Evolutionary conservation across 1,284 basidiomycete genomes (phyloP).

Genomic region (Ustilago xerochloae): DNA sequence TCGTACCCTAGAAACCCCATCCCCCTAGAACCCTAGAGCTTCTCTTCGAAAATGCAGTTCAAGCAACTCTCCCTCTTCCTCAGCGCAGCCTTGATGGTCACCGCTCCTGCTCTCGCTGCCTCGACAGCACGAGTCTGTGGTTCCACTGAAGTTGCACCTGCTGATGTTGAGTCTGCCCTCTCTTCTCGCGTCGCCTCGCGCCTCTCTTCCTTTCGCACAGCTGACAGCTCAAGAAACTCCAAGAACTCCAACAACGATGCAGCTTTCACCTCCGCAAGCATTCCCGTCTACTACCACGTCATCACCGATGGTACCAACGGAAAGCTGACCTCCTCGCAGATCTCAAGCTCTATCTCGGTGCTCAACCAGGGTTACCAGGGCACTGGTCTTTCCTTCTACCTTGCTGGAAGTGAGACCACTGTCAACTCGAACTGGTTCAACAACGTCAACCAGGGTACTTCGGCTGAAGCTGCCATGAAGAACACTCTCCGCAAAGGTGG

Average conservation of each 20-base stretch:
- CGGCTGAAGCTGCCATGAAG: constrained; percentile 73
- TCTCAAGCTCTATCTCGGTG: constrained; percentile 70
- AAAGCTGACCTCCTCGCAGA: constrained; percentile 20
- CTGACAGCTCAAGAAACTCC: neutral
- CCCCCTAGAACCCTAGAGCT: neutral
- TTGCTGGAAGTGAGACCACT: constrained; percentile 69
- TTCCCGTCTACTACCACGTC: constrained; percentile 51
- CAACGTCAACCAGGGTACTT: constrained; percentile 70
- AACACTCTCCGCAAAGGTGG: constrained; percentile 71
- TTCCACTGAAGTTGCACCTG: constrained; percentile 18
- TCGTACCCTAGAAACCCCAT: too few species aligned
- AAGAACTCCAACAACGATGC: neutral
- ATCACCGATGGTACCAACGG: constrained; percentile 50
- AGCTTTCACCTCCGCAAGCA: constrained; percentile 20
- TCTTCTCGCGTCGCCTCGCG: constrained; percentile 4
- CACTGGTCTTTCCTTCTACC: constrained; percentile 71
- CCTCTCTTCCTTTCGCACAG: neutral
- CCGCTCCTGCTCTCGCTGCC: constrained; percentile 18
- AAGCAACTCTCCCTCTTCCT: constrained; percentile 22
- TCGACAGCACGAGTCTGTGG: constrained; percentile 21
- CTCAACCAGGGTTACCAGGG: constrained; percentile 72
- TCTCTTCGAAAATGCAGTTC: constrained; percentile 33
- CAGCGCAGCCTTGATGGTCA: constrained; percentile 14
- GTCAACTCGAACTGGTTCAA: constrained; percentile 73
- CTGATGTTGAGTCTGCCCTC: constrained; percentile 22